Conservation (phyloP, 2,329 filamentous ascomycete species). For the Colletotrichum aenigma region DNA sequence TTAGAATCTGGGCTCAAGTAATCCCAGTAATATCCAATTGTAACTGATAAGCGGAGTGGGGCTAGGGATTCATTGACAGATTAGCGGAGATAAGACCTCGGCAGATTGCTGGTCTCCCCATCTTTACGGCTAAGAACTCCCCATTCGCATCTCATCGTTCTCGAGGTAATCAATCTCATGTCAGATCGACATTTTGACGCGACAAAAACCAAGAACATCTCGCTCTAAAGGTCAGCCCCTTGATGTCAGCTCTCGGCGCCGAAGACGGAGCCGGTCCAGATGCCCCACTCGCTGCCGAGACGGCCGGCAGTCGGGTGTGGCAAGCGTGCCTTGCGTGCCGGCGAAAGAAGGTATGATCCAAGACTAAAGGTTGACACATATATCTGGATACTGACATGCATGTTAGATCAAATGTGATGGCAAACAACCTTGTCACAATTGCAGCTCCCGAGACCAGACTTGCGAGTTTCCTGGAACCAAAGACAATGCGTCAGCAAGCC, state of each 20-base stretch:
- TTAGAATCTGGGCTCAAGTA: background rate
- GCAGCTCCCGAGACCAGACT: constrained; percentile 22
- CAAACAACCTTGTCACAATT: constrained; percentile 27
- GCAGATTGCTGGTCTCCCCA: background rate
- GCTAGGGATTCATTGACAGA: background rate
- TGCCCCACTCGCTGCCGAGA: background rate
- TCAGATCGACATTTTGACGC: no score
- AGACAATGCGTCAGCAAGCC: constrained; percentile 26
- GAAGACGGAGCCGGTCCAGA: background rate
- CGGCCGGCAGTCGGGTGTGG: background rate
- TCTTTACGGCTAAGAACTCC: background rate
- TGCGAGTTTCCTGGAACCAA: constrained; percentile 26
- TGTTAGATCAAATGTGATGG: constrained; percentile 29
- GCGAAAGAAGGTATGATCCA: background rate
- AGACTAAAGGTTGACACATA: fast-evolving
- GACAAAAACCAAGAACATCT: fast-evolving
- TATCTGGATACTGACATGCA: background rate
- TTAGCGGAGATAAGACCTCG: background rate
- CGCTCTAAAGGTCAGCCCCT: background rate
- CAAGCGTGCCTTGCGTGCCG: background rate
- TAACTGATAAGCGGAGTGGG: background rate
- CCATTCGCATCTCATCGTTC: background rate
- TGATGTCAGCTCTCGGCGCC: background rate
- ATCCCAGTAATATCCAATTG: background rate
- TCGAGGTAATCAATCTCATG: background rate